Base-by-base conservation (phyloP, 192 early-diverging fungal species). In the Backusella luteola region DNA sequence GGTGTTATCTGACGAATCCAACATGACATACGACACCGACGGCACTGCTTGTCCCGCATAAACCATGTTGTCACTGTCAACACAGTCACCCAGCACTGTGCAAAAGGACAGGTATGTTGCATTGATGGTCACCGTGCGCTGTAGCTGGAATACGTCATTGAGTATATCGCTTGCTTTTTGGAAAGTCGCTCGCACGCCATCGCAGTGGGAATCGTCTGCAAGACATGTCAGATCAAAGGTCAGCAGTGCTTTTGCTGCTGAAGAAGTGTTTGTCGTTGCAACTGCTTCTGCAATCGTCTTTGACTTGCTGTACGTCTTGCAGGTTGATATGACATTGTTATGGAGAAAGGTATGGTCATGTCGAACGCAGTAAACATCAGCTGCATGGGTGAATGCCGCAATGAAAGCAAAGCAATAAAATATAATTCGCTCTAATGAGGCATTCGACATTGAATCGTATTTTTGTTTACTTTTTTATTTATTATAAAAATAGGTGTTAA, bases 51-150 rank as follows among this genome's bases (percentile, higher is more conserved):
- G 77, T 15, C 85, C 80, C 17, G 77, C 75, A 6, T 68, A 38
- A 38, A 59, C 36, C 19, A 63, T 67, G 4, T 63, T 71, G 32
- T 76, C 56, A 4, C 42, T 21, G 32, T n/a, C 42, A 3, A 32
- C 34, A 46, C 81, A 82, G 41, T 69, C 42, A 1, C 44, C 71
- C 12, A 66, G 29, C 17, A 11, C 39, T 15, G 56, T 15, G 23
- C 84, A 85, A 75, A 85, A 85, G 14, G 75, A 52, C 1, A 77
- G 8, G 67, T 73, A 85, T 11, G 82, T 69, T 14, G 80, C 79
- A 73, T 85, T 83, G 67, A 83, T 82, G 1, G 41, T 72, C 9
- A 85, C 32, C 8, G 79, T 77, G 17, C 34, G 32, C 12, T 71
- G 53, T 14, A 85, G 53, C 14, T 63, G 23, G 21, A 85, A 34